Evolutionary conservation across 306 rosid genomes (phyloP), one percentile per base, ranked within the genome.

Genomic region (Rosa lucieae): DNA sequence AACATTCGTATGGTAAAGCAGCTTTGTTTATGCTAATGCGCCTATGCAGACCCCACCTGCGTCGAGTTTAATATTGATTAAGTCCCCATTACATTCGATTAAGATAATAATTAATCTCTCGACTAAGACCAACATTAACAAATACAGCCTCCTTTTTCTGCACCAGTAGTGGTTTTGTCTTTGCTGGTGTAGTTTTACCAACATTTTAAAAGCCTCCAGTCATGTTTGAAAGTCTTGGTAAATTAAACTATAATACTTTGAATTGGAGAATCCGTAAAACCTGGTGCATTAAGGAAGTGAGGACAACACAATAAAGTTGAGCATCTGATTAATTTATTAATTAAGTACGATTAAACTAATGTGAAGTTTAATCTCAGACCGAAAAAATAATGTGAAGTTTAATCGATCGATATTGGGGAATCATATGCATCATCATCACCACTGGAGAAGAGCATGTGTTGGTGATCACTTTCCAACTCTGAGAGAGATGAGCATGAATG

Each of bases 1-100:
- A 78, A 83, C 89, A 86, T 81, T 79, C 83, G 59, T 75, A 21
- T 62, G 39, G 77, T 11, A 68, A 86, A 87, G 88, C 79, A 86
- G 75, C 76, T 68, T 83, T 44, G 78, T 63, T 62, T 40, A 40
- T 37, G 70, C 49, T 67, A 59, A 67, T 84, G 75, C 21, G 52
- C 63, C 63, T 35, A 39, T 17, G 67, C n/a, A 87, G 87, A 76
- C 55, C 92, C 93, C 86, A 79, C 79, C 62, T 20, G 59, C 39
- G 40, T 15, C 47, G 23, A 21, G 68, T 72, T 78, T 75, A 21
- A 76, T 77, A 79, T 84, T 79, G 72, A 85, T 66, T 13, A 4
- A 66, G 43, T 6, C 13, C n/a, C 70, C 70, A 37, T 66, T 37
- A 66, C 46, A 46, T 23, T 12, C 67, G 47, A 82, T 86, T 85